A percentile compares a stretch with the other conserved stretches of the same genome.
Conservation (phyloP, 2,329 filamentous ascomycete species). For the Cercospora berteroae region DNA sequence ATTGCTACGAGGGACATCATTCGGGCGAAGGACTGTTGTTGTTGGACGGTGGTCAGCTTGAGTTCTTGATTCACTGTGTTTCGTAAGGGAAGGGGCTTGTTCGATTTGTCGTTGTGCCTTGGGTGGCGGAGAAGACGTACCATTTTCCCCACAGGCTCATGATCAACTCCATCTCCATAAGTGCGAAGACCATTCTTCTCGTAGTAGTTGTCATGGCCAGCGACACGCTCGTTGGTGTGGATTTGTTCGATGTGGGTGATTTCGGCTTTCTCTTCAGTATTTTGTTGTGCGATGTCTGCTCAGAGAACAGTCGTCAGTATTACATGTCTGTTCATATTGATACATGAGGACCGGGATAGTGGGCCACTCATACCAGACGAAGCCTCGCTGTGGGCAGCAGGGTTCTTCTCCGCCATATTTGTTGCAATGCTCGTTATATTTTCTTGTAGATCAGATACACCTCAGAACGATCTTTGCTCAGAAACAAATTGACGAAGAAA, state of each 20-base stretch:
- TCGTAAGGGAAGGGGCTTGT: no score
- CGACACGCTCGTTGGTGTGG: constrained; percentile 40
- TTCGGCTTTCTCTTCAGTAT: constrained; percentile 7
- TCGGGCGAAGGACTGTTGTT: not conserved
- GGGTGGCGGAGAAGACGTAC: not conserved
- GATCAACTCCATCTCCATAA: constrained; percentile 46
- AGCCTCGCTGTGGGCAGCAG: not conserved
- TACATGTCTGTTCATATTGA: not conserved
- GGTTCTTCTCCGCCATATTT: not conserved
- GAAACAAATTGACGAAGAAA: not conserved
- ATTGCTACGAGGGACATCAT: not conserved
- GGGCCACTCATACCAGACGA: not conserved
- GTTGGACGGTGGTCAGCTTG: not conserved
- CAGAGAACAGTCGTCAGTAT: not conserved
- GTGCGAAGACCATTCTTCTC: constrained; percentile 49
- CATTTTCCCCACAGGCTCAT: constrained; percentile 26
- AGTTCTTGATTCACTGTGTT: no score
- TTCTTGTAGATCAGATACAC: not conserved
- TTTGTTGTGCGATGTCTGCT: not conserved
- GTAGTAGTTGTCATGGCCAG: constrained; percentile 21
- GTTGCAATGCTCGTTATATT: not conserved
- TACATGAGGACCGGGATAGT: not conserved
- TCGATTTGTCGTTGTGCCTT: no score
- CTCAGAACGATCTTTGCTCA: not conserved
- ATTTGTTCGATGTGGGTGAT: constrained; percentile 37